phyloP scores from a whole-genome alignment of 257 asterid species.

The Solanum bukasovii region DNA sequence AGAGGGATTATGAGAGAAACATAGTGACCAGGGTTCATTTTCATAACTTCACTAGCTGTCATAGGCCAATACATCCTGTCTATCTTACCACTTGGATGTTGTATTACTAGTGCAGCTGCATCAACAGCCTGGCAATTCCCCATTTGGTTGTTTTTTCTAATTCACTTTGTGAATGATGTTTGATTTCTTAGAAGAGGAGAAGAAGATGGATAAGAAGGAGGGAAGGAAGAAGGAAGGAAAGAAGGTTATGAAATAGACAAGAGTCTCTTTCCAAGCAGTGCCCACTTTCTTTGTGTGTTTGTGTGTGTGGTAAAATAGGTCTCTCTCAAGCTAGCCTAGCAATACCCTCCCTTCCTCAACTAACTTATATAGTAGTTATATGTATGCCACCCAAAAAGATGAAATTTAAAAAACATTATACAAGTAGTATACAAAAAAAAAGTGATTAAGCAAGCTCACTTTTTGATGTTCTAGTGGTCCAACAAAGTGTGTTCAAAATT shows the following conservation, averaged over 20 bases:
- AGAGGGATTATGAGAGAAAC: slow-evolving; percentile 75
- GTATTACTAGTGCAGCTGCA: slow-evolving; percentile 86
- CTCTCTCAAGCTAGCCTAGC: slow-evolving; percentile 17
- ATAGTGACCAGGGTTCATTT: slow-evolving; percentile 72
- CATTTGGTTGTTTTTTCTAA: slow-evolving; percentile 14
- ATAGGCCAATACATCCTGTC: slow-evolving; percentile 77
- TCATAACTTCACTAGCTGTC: slow-evolving; percentile 69
- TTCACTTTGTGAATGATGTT: background rate
- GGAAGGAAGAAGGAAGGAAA: slow-evolving; percentile 10
- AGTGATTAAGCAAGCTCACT: background rate
- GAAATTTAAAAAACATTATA: background rate
- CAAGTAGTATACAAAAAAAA: too few species aligned
- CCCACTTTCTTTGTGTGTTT: slow-evolving; percentile 9
- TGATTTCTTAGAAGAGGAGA: background rate
- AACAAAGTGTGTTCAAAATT: background rate
- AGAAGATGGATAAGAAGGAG: slow-evolving; percentile 2
- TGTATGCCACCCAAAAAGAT: background rate
- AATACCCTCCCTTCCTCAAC: slow-evolving; percentile 6
- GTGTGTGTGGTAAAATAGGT: slow-evolving; percentile 16
- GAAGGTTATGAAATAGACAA: slow-evolving; percentile 6
- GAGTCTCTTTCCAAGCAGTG: slow-evolving; percentile 29
- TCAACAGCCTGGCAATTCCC: slow-evolving; percentile 92
- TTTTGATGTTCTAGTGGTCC: background rate
- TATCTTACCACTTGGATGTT: slow-evolving; percentile 65
- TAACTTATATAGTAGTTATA: background rate